Conservation (phyloP, 306 rosid species). For the Quillaja saponaria region DNA sequence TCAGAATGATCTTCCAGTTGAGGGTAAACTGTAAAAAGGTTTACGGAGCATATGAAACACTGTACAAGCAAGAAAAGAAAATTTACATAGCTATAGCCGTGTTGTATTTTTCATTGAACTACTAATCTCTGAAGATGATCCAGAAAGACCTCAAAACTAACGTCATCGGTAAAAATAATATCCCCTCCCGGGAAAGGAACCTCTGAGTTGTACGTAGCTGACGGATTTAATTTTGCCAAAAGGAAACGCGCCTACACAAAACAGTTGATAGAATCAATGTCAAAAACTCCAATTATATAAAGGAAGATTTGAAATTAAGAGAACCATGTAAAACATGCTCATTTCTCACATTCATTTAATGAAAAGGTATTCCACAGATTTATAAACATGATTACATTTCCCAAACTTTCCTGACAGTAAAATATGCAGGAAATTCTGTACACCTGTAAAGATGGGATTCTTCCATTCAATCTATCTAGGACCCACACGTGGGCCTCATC, state of each 20-base stretch:
- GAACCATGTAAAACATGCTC: too few species aligned
- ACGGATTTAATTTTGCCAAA: conserved; percentile 88
- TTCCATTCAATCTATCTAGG: too few species aligned
- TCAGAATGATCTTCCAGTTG: too few species aligned
- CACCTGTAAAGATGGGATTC: too few species aligned
- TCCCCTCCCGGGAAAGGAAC: conserved; percentile 80
- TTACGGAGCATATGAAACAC: too few species aligned
- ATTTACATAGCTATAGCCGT: conserved; percentile 17
- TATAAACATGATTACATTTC: too few species aligned
- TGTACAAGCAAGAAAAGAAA: conserved; percentile 17
- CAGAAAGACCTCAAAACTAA: conserved; percentile 91
- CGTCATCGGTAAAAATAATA: conserved; percentile 87
- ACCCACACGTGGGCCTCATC: too few species aligned
- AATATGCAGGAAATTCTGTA: too few species aligned
- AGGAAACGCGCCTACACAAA: conserved; percentile 81
- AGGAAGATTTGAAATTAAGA: neutral
- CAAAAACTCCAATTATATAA: neutral
- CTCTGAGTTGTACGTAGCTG: conserved; percentile 78
- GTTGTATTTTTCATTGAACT: conserved; percentile 57
- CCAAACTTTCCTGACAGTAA: too few species aligned
- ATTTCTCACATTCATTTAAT: too few species aligned
- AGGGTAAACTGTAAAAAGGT: too few species aligned
- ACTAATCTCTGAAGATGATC: conserved; percentile 97
- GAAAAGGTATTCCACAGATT: too few species aligned
- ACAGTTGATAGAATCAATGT: conserved; percentile 3